Conservation (phyloP, 2,329 filamentous ascomycete genomes). For the Akanthomyces dipterigenus region DNA sequence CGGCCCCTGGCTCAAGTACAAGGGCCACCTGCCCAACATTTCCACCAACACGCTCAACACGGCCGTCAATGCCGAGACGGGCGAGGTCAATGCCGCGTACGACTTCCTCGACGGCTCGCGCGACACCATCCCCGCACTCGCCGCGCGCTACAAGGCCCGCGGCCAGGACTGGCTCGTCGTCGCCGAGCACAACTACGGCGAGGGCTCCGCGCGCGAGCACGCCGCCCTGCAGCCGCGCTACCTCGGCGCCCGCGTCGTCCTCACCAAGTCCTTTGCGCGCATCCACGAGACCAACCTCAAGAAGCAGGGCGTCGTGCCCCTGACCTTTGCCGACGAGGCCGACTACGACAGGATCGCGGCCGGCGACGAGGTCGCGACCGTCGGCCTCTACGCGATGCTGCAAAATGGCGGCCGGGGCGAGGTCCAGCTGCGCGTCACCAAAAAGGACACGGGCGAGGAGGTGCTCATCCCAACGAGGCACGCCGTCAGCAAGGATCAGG, state of each 20-base stretch:
- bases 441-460: slow-evolving; percentile 54
- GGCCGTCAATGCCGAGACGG: slow-evolving; percentile 84
- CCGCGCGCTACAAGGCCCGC: slow-evolving; percentile 70
- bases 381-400: slow-evolving; percentile 79
- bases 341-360: slow-evolving; percentile 83
- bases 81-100: slow-evolving; percentile 87
- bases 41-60: slow-evolving; percentile 95
- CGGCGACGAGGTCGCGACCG: slow-evolving; percentile 75
- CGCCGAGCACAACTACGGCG: slow-evolving; percentile 95
- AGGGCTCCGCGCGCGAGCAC: slow-evolving; percentile 83
- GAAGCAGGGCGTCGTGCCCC: slow-evolving; percentile 93
- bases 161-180: slow-evolving; percentile 84
- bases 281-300: slow-evolving; percentile 96
- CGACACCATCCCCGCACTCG: slow-evolving; percentile 81
- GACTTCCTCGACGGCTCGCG: slow-evolving; percentile 65
- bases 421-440: slow-evolving; percentile 59
- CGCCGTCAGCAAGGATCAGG: slow-evolving; percentile 83
- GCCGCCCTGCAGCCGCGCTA: slow-evolving; percentile 87
- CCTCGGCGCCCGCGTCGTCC: slow-evolving; percentile 75
- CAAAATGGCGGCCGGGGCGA: slow-evolving; percentile 69
- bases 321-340: slow-evolving; percentile 81
- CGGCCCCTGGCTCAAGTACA: slow-evolving; percentile 98
- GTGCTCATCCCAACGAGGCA: slow-evolving; percentile 73
- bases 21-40: slow-evolving; percentile 97
- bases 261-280: slow-evolving; percentile 80